phyloP scores from a whole-genome alignment of 1,284 basidiomycete genomes.

The Ganoderma sp. region DNA sequence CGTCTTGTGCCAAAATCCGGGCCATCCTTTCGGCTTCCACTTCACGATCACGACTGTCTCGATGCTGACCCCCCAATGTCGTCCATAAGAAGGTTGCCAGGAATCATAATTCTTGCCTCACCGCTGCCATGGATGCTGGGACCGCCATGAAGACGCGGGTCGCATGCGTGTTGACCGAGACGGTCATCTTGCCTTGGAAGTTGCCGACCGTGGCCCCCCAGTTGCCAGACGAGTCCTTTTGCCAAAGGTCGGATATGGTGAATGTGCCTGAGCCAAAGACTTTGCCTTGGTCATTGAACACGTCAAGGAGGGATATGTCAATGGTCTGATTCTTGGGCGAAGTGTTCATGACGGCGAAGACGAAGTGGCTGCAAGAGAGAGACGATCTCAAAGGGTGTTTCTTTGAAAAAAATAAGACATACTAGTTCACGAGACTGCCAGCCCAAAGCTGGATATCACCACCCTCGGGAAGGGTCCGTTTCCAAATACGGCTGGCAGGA shows the following conservation, averaged over 20 bases:
- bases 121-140: constrained; percentile 25
- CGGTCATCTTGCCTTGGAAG: constrained; percentile 36
- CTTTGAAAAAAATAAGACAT: constrained; percentile 5
- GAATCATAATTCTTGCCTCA: constrained; percentile 33
- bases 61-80: constrained; percentile 1
- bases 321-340: constrained; percentile 41
- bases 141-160: constrained; percentile 42
- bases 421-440: constrained; percentile 43
- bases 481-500: constrained; percentile 43
- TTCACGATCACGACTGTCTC: constrained; percentile 3
- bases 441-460: constrained; percentile 44
- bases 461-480: constrained; percentile 35
- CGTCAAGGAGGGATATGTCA: constrained; percentile 42
- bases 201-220: constrained; percentile 45
- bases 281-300: constrained; percentile 43
- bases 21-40: constrained; percentile 12
- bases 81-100: constrained; percentile 1
- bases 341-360: constrained; percentile 47
- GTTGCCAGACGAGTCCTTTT: constrained; percentile 41
- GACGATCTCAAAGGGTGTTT: background rate
- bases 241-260: constrained; percentile 46
- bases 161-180: constrained; percentile 40
- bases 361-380: constrained; percentile 33
- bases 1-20: constrained; percentile 2
- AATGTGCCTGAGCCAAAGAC: constrained; percentile 40